Evolutionary conservation across 164 flowering plant species (phyloP).

Genomic region (Buxus sempervirens): DNA sequence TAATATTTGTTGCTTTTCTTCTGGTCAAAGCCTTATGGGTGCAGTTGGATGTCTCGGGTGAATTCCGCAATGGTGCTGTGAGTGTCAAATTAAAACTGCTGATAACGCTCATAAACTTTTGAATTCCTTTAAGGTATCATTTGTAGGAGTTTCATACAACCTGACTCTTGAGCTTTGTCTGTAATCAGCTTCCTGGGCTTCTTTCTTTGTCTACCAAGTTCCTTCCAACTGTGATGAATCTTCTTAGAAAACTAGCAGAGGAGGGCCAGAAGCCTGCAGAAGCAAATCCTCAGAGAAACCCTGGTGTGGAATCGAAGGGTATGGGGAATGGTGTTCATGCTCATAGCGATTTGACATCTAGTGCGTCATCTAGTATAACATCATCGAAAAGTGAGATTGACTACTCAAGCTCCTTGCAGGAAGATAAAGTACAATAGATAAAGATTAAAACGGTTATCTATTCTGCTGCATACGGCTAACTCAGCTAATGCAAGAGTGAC

Average conservation of each 20-base stretch:
- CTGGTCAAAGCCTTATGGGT: conserved; percentile 80
- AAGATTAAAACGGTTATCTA: background rate
- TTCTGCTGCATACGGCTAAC: background rate
- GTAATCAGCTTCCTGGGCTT: conserved; percentile 82
- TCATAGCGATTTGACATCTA: conserved; percentile 40
- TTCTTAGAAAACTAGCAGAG: conserved; percentile 73
- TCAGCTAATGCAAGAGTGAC: conserved; percentile 1
- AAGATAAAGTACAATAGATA: conserved; percentile 31
- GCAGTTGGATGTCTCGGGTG: conserved; percentile 71
- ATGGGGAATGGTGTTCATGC: conserved; percentile 24
- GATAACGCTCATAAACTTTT: background rate
- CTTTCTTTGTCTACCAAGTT: conserved; percentile 76
- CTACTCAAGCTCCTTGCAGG: conserved; percentile 48
- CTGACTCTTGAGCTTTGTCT: conserved; percentile 3
- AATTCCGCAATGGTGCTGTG: conserved; percentile 86
- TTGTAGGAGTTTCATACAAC: too few species aligned
- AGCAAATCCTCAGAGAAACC: conserved; percentile 45
- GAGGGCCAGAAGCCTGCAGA: conserved; percentile 53
- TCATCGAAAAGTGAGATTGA: conserved; percentile 38
- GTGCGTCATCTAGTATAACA: conserved; percentile 54
- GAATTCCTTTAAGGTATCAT: too few species aligned
- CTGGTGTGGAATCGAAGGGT: conserved; percentile 34
- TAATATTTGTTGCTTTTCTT: conserved; percentile 66
- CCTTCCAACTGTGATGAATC: conserved; percentile 84
- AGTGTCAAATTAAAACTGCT: conserved; percentile 33